Evolutionary conservation across 768 basidiomycete species (phyloP).

Genomic region (Xerocomellus dryophilus): DNA sequence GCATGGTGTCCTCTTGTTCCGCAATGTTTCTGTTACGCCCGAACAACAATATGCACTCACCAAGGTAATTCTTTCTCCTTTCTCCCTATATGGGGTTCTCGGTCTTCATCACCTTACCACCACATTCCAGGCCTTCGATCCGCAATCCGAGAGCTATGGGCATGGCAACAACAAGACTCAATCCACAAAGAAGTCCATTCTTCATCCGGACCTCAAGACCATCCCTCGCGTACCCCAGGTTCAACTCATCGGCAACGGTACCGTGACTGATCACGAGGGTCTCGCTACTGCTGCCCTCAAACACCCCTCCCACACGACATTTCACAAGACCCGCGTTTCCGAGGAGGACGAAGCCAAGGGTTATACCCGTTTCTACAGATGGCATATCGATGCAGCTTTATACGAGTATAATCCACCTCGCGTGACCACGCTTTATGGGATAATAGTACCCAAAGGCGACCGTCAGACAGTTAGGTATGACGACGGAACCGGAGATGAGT

Average conservation of each 20-base stretch:
- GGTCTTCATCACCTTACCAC: neutral
- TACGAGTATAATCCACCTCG: slow-evolving; percentile 75
- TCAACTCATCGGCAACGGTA: slow-evolving; percentile 89
- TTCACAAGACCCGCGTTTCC: slow-evolving; percentile 78
- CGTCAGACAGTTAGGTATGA: slow-evolving; percentile 71
- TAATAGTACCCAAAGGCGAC: slow-evolving; percentile 65
- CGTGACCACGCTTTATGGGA: slow-evolving; percentile 82
- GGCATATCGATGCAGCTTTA: slow-evolving; percentile 90
- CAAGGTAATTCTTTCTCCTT: slow-evolving; percentile 49
- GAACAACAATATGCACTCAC: slow-evolving; percentile 85
- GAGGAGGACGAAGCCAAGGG: slow-evolving; percentile 73
- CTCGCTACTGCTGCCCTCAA: slow-evolving; percentile 74
- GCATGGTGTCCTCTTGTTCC: slow-evolving; percentile 75
- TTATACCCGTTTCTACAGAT: slow-evolving; percentile 85
- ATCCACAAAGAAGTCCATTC: slow-evolving; percentile 69
- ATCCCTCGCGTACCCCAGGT: slow-evolving; percentile 87
- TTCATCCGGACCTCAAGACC: slow-evolving; percentile 88
- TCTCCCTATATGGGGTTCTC: neutral
- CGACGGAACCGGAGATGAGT: slow-evolving; percentile 83
- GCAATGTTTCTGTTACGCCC: slow-evolving; percentile 63
- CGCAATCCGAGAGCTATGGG: slow-evolving; percentile 59
- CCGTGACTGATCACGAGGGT: slow-evolving; percentile 76
- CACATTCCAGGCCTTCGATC: slow-evolving; percentile 71
- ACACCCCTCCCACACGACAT: slow-evolving; percentile 82
- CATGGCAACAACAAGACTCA: slow-evolving; percentile 89